Conservation (phyloP, 805 yeast species). For the Ogataea ramenticola region DNA sequence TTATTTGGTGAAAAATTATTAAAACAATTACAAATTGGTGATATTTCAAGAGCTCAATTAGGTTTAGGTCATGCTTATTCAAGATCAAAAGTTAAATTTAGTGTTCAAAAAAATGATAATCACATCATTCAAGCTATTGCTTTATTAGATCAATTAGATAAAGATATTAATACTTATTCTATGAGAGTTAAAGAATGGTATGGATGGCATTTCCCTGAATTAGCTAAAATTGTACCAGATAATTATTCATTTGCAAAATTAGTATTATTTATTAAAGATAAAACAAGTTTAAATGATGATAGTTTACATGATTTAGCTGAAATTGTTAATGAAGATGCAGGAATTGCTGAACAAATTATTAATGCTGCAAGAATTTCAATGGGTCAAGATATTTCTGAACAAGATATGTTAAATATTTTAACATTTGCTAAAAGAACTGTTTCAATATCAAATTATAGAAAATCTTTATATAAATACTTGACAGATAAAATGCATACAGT, state of each 20-base stretch:
- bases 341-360: slow-evolving; percentile 81
- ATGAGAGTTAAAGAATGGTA: slow-evolving; percentile 98
- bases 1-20: slow-evolving; percentile 81
- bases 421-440: slow-evolving; percentile 93
- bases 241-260: slow-evolving; percentile 81
- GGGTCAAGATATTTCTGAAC: slow-evolving; percentile 97
- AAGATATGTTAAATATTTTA: slow-evolving; percentile 86
- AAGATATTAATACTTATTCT: slow-evolving; percentile 94
- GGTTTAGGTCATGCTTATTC: slow-evolving; percentile 99
- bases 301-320: slow-evolving; percentile 88
- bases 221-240: slow-evolving; percentile 86
- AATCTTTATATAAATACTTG: slow-evolving; percentile 74
- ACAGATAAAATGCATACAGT: slow-evolving; percentile 95
- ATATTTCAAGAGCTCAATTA: slow-evolving; percentile 94
- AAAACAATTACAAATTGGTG: slow-evolving; percentile 90
- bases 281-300: slow-evolving; percentile 72
- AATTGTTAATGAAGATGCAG: slow-evolving; percentile 85
- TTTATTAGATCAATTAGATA: slow-evolving; percentile 92
- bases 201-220: slow-evolving; percentile 98
- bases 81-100: slow-evolving; percentile 97
- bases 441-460: slow-evolving; percentile 85
- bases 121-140: slow-evolving; percentile 99
- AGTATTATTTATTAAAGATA: slow-evolving; percentile 78
- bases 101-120: slow-evolving; percentile 97
- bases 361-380: slow-evolving; percentile 95